Evolutionary conservation across 768 basidiomycete species (phyloP), one percentile per base, ranked within the genome.

Genomic region (Pleurotus salmoneostramineus): DNA sequence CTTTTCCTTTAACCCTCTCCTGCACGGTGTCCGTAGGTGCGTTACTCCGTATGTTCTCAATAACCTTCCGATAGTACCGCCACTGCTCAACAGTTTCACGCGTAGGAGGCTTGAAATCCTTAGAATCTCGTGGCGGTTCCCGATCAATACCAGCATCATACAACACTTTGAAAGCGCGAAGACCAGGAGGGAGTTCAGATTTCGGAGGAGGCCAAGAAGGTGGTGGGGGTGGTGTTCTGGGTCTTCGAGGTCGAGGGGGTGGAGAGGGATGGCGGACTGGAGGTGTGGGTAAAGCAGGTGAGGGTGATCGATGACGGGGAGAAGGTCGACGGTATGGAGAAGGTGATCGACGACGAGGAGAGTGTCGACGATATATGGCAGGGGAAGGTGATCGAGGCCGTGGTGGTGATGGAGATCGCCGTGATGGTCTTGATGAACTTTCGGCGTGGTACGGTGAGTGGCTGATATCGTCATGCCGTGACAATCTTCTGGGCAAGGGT

Each of bases 61-160:
- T 76, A 37, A 81, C 60, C 5, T 59, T 58, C 6, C 74, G 73
- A 56, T 72, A 76, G 56, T 76, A 72, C 43, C 35, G 50, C 52
- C 76, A 75, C 21, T 27, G 21, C 21, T 27, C 21, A 27, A 27
- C 21, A 27, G 21, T 27, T 27, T 27, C 21, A 27, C 21, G 21
- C 21, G 21, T 27, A 27, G 21, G 21, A 27, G 21, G 21, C 21
- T 27, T 27, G 3, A 27, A 27, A 27, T 27, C 21, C 21, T 27
- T 27, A 27, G 21, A 27, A 27, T 27, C 21, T 27, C 21, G 21
- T 27, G 21, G 21, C 4, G 70, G 65, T 62, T 77, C 69, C 69
- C 70, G 71, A 66, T 89, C 87, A 27, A 80, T 64, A 2, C 72
- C 58, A 33, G 84, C 80, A 65, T 92, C 88, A 65, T 79, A 90